Percentiles rank a stretch among this genome's conserved stretches.
These are phyloP conservation scores for Quercus phellos DNA, from an alignment of 331 rosid genomes.

Conservation along the genomic window DNA sequence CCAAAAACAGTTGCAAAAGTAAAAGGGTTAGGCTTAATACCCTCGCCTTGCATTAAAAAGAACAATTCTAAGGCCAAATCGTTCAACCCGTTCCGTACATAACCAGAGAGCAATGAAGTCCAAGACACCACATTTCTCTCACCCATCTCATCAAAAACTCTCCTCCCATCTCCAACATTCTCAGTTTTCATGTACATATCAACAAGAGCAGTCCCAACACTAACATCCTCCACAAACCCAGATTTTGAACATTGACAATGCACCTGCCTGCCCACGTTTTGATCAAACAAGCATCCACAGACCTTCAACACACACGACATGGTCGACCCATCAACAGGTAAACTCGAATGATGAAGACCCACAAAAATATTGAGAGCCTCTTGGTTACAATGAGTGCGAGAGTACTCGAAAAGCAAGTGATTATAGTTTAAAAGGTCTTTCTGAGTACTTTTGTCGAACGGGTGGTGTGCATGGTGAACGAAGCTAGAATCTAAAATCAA, in stretches of 20 bases:
- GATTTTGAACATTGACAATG: constrained; percentile 56
- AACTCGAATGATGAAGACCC: constrained; percentile 30
- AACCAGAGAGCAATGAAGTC: constrained; percentile 62
- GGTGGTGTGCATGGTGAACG: constrained; percentile 23
- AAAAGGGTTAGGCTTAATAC: constrained; percentile 44
- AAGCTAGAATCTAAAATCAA: not conserved
- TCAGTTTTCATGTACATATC: constrained; percentile 72
- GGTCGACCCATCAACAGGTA: constrained; percentile 30
- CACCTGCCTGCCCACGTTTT: constrained; percentile 40
- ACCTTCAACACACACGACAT: constrained; percentile 44
- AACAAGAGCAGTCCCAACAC: constrained; percentile 59
- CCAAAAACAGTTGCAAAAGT: constrained; percentile 45
- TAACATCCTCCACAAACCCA: constrained; percentile 44
- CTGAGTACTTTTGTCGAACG: constrained; percentile 47
- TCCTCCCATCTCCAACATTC: constrained; percentile 43
- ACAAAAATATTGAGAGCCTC: constrained; percentile 41
- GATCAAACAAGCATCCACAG: constrained; percentile 42
- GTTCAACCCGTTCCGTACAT: constrained; percentile 38
- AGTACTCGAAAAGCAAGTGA: constrained; percentile 38
- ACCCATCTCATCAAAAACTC: constrained; percentile 62
- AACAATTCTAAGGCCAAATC: constrained; percentile 36
- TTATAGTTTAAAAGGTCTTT: constrained; percentile 23
- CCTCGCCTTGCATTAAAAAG: constrained; percentile 39
- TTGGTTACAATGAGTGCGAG: constrained; percentile 30
- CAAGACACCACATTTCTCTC: constrained; percentile 60